phyloP scores from a whole-genome alignment of 305 asterid species.

The Nicotiana rustica region DNA sequence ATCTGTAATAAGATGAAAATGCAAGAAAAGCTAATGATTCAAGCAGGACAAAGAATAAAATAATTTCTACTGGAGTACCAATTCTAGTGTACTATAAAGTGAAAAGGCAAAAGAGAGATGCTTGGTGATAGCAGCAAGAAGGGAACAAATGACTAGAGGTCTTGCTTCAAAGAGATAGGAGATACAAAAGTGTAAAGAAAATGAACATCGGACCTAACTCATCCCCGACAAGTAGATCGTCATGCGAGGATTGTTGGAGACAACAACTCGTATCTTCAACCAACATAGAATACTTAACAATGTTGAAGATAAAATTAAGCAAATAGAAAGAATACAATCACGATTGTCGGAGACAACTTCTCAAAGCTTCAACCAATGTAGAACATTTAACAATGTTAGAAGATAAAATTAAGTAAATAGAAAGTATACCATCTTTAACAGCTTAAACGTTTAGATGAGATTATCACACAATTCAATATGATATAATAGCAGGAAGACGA shows the following conservation, averaged over 20 bases:
- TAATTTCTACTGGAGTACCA: background rate
- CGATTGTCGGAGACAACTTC: background rate
- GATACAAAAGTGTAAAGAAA: background rate
- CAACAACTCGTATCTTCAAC: background rate
- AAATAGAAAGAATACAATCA: no score
- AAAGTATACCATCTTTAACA: background rate
- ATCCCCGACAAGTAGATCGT: background rate
- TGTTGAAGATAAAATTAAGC: no score
- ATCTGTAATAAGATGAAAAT: background rate
- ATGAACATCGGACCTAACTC: background rate
- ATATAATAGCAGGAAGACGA: background rate
- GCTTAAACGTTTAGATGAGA: background rate
- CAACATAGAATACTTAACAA: background rate
- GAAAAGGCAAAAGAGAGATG: background rate
- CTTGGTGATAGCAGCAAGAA: conserved; percentile 10
- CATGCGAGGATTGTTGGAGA: background rate
- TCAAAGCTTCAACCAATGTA: background rate
- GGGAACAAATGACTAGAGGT: background rate
- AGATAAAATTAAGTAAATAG: background rate
- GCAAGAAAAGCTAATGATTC: background rate
- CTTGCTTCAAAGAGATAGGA: background rate
- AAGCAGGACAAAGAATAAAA: background rate
- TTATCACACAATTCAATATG: background rate
- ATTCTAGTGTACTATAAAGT: background rate
- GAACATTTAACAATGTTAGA: background rate